phyloP scores from a whole-genome alignment of 2,329 filamentous ascomycete genomes.

The Aureobasidium sp. region DNA sequence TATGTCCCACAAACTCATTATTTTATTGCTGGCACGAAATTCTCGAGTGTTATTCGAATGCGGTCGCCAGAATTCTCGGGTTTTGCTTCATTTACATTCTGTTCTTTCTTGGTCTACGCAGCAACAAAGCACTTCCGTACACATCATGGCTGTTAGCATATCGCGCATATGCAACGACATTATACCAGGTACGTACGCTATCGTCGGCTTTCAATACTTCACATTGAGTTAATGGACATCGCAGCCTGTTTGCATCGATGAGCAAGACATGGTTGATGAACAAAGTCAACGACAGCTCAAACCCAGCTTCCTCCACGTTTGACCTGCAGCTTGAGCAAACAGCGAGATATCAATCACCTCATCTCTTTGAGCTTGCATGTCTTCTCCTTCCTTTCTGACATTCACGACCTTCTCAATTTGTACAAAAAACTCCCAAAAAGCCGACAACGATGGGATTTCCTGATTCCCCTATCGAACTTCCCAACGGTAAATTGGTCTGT shows the following conservation, averaged over 20 bases:
- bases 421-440: background rate
- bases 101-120: background rate
- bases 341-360: background rate
- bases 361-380: background rate
- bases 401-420: background rate
- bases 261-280: background rate
- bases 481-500: background rate
- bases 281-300: background rate
- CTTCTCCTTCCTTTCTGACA: background rate
- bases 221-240: background rate
- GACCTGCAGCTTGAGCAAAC: background rate
- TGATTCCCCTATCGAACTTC: background rate
- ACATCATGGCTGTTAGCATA: background rate
- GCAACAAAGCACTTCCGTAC: background rate
- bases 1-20: background rate
- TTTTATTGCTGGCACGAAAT: background rate
- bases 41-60: background rate
- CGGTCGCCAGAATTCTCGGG: background rate
- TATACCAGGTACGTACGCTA: background rate
- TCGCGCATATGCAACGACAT: background rate
- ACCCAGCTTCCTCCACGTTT: background rate
- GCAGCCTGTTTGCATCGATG: background rate
- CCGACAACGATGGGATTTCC: background rate
- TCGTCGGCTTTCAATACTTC: background rate
- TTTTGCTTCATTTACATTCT: background rate